phyloP scores from a whole-genome alignment of 192 early-diverging fungal genomes.

The Coemansia sp. region DNA sequence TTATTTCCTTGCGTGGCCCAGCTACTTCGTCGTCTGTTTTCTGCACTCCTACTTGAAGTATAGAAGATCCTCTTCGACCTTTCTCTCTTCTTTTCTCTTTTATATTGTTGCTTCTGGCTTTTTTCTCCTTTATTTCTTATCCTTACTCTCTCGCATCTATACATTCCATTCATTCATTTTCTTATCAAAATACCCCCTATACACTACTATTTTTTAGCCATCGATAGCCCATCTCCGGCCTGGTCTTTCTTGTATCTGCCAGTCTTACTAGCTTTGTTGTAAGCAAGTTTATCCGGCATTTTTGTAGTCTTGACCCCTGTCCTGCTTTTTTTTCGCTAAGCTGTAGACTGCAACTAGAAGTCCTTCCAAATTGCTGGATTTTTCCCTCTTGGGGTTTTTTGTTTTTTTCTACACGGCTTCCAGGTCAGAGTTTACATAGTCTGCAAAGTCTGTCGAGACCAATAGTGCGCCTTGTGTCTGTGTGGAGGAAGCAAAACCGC shows the following conservation, averaged over 20 bases:
- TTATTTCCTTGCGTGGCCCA: conserved; percentile 4
- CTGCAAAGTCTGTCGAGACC: too few relatives aligned
- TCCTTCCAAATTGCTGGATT: not conserved
- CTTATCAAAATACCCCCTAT: not conserved
- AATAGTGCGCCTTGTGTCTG: too few relatives aligned
- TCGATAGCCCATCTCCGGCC: too few relatives aligned
- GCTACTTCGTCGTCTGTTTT: not conserved
- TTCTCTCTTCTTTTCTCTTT: conserved; percentile 9
- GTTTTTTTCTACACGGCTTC: too few relatives aligned
- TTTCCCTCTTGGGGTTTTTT: too few relatives aligned
- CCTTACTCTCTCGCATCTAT: conserved; percentile 1
- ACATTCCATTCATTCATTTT: conserved; percentile 9
- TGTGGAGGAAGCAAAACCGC: not conserved
- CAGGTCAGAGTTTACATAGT: too few relatives aligned
- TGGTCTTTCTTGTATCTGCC: too few relatives aligned
- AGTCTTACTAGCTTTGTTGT: conserved; percentile 2
- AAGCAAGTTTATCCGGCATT: too few relatives aligned
- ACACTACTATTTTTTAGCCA: conserved; percentile 1
- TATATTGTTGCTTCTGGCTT: not conserved
- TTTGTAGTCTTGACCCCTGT: too few relatives aligned
- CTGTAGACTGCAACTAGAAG: not conserved
- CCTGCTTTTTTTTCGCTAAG: too few relatives aligned
- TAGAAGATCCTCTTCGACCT: conserved; percentile 7
- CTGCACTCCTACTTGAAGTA: conserved; percentile 1
- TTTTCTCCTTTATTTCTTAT: conserved; percentile 10